A percentile compares a stretch with the other conserved stretches of the same genome.
Conservation (phyloP, 371 early-diverging fungal species). For the Rhizomucor miehei region DNA sequence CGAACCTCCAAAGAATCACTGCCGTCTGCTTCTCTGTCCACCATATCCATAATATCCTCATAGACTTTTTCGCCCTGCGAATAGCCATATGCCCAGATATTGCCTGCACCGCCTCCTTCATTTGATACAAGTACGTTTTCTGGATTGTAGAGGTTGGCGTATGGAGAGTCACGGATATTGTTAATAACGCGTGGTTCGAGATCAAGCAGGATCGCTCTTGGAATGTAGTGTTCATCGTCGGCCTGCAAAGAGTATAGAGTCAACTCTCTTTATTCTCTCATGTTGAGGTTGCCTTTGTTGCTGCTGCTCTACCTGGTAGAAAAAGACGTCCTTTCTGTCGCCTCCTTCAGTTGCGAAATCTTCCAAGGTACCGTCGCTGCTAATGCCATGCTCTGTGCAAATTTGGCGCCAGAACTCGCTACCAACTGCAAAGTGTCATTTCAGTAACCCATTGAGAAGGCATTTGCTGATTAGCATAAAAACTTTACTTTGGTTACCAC, state of each 20-base stretch:
- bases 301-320: constrained; percentile 92
- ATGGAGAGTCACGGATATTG: constrained; percentile 66
- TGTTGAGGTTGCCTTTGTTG: too few relatives aligned
- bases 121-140: constrained; percentile 88
- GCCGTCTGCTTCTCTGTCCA: constrained; percentile 94
- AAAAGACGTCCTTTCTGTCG: constrained; percentile 98
- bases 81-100: constrained; percentile 94
- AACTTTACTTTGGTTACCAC: constrained; percentile 91
- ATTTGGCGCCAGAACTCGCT: constrained; percentile 92
- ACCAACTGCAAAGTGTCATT: constrained; percentile 60
- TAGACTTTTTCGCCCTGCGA: constrained; percentile 71
- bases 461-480: neutral
- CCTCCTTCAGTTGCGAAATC: constrained; percentile 86
- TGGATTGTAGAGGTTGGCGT: constrained; percentile 83
- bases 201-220: constrained; percentile 89
- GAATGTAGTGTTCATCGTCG: constrained; percentile 94
- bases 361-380: constrained; percentile 79
- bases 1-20: constrained; percentile 83
- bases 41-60: constrained; percentile 90
- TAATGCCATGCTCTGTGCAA: constrained; percentile 89
- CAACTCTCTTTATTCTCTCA: constrained; percentile 1
- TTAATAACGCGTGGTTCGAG: constrained; percentile 90
- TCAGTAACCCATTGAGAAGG: neutral
- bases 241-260: constrained; percentile 49
- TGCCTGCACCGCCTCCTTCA: constrained; percentile 97